A percentile compares a stretch with the other conserved stretches of the same genome.
These are phyloP conservation scores for Trichophyton verrucosum DNA, from an alignment of 2,329 filamentous ascomycete species.

Conservation along the genomic window DNA sequence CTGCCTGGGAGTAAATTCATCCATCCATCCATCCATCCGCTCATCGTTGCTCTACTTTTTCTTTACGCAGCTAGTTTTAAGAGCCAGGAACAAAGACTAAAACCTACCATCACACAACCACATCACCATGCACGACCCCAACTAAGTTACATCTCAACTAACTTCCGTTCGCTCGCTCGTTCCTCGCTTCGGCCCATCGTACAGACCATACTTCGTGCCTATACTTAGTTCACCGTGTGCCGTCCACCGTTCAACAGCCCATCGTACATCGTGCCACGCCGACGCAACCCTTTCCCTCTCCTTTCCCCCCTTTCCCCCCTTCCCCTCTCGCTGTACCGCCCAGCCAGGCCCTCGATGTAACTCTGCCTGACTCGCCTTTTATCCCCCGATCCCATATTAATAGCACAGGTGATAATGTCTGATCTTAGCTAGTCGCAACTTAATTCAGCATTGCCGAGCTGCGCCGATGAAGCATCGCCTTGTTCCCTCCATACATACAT, in stretches of 20 bases:
- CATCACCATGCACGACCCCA: neutral
- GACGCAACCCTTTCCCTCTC: neutral
- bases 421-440: neutral
- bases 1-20: neutral
- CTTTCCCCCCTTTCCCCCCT: neutral
- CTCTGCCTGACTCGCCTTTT: neutral
- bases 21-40: neutral
- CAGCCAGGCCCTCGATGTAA: neutral
- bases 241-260: too few relatives aligned
- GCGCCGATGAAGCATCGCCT: neutral
- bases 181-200: neutral
- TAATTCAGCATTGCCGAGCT: neutral
- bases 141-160: neutral
- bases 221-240: too few relatives aligned
- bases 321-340: neutral
- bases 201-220: too few relatives aligned
- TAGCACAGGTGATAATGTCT: neutral
- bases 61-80: neutral
- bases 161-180: neutral
- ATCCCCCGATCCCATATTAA: neutral
- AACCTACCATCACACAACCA: neutral
- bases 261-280: slow-evolving; percentile 1
- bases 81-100: neutral
- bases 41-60: neutral
- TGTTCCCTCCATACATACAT: too few relatives aligned